Base-by-base conservation (phyloP, 2,329 filamentous ascomycete genomes). In the Paradendryphiella salina region DNA sequence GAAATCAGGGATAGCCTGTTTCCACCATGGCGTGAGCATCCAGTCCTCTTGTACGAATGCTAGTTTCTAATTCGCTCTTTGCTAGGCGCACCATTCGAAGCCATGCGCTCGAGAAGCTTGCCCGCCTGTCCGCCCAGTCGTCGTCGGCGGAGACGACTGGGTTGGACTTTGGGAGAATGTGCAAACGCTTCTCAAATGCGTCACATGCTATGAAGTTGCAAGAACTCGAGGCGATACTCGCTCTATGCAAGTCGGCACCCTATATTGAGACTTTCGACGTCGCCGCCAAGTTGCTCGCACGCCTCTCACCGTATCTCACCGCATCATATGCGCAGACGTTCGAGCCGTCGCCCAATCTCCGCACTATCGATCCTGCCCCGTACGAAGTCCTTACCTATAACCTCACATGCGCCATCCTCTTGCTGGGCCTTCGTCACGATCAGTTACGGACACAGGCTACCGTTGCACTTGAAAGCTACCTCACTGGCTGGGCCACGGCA, bases 191-290 rank as follows among this genome's bases (percentile, higher is more conserved):
- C 52, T 57, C 63, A n/a, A 49, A 49, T 42, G 44, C 55, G 14
- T 46, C 55, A 8, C 47, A 46, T 49, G 29, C 38, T n/a, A 17
- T 56, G 90, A 89, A 86, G 45, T 85, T 92, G 46, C 86, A 89
- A 65, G 95, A 99, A 78, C 87, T 96, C 61, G 93, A 99, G 73
- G 89, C 96, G 45, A 81, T 99, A 20, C 77, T 97, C 20, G 90
- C 94, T 35, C 80, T 99, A 20, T 97, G 93, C 79, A 93, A 92
- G 75, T 90, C 93, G 45, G 90, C 92, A 3, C 87, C 90, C 3
- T 82, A 85, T 18, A 80, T 97, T 20, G 81, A 85, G 44, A 85
- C 84, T 37, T 73, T 78, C 34, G 84, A 89, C 54, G 87, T 88
- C 67, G 92, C 91, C 21, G 84, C 89, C 64, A 87, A 85, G 64